Evolutionary conservation across 331 rosid species (phyloP), one percentile per base, ranked within the genome.

Genomic region (Malus hybrid): DNA sequence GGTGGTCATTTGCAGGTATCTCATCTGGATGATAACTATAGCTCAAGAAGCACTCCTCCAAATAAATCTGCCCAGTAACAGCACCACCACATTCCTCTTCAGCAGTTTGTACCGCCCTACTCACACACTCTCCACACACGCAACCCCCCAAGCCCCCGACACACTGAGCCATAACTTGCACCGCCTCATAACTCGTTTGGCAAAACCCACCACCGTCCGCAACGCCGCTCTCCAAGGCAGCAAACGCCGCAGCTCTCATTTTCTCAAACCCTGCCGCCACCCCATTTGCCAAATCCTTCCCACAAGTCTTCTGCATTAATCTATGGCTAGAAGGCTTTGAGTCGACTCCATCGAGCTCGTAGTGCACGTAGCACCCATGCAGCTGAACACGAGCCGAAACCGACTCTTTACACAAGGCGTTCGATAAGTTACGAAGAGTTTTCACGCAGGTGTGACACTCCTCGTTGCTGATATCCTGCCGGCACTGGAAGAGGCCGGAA

Each of bases 101-200:
- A 4, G 86, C 93, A 71, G 82, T 58, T 68, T 70, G 63, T 22
- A 79, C 84, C 5, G 97, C 98, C 26, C 72, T 50, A 48, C 56
- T 65, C 2, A 93, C 86, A 46, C 98, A 93, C 73, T 72, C 80
- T 1, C 81, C 83, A 65, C 98, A 93, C 3, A 77, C 88, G 36
- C 97, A 91, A 28, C 15, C 65, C 2, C 83, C 87, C 24, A 82
- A 71, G 68, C 79, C 87, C 22, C 82, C 85, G 32, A 75, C 89
- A 72, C 98, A 93, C 71, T 86, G 93, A 3, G 88, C 98, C 88
- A 81, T 83, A 75, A 81, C 82, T 14, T 84, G 67, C 80, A 91
- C 80, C 0, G 53, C 66, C 58, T 85, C 81, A 30, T 82, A 78
- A 29, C 5, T 64, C 67, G 26, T 50, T 60, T 53, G 39, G 15